Conservation (phyloP, 2,329 filamentous ascomycete genomes). For the Colletotrichum tanaceti region DNA sequence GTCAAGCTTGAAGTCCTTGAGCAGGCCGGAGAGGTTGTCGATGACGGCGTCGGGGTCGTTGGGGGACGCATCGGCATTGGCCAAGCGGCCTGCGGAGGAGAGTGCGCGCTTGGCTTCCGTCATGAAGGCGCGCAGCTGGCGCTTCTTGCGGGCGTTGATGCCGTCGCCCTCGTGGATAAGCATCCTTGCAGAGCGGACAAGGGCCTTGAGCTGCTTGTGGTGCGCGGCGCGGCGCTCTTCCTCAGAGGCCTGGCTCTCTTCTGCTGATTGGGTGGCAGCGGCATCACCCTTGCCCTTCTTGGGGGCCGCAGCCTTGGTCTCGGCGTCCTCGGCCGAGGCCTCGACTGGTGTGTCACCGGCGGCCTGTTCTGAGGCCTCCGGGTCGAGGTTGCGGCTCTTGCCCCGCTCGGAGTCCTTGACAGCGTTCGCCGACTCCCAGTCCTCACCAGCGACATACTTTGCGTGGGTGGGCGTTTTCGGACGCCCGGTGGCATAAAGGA, state of each 20-base stretch:
- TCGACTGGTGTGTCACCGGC: conserved; percentile 38
- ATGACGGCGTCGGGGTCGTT: conserved; percentile 58
- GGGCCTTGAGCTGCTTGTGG: conserved; percentile 57
- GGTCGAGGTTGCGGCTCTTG: conserved; percentile 32
- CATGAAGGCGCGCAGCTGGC: conserved; percentile 78
- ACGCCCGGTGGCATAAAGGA: conserved; percentile 87
- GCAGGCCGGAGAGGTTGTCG: conserved; percentile 64
- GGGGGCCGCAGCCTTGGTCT: conserved; percentile 38
- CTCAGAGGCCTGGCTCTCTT: conserved; percentile 43
- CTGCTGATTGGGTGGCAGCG: conserved; percentile 23
- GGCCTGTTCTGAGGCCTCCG: conserved; percentile 30
- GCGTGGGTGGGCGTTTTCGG: conserved; percentile 63
- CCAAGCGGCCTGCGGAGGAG: conserved; percentile 57
- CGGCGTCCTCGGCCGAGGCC: conserved; percentile 40
- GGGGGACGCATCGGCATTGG: conserved; percentile 47
- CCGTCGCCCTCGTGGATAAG: conserved; percentile 65
- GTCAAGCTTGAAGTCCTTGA: conserved; percentile 58
- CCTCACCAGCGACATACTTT: conserved; percentile 40
- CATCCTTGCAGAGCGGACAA: conserved; percentile 69
- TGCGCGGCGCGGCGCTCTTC: conserved; percentile 49
- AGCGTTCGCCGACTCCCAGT: conserved; percentile 46
- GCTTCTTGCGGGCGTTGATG: conserved; percentile 78
- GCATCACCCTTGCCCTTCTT: conserved; percentile 42
- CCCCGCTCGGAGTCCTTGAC: conserved; percentile 48
- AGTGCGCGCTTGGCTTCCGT: conserved; percentile 73